Evolutionary conservation across 2,329 filamentous ascomycete species (phyloP), one percentile per base, ranked within the genome.

Genomic region (Emericellopsis cladophorae): DNA sequence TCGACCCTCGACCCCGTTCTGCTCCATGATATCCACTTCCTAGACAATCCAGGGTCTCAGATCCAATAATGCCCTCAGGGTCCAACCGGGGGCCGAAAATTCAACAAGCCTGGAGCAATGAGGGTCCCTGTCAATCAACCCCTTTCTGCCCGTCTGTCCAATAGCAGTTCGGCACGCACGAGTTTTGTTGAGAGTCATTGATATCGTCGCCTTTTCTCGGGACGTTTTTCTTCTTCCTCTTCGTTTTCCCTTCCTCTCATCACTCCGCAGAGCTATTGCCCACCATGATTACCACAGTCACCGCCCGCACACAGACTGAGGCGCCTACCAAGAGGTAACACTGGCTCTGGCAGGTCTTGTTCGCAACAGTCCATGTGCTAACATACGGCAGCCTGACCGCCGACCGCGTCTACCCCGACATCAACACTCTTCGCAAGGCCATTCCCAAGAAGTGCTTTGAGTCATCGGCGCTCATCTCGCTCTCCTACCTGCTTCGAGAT

Each of bases 381-480:
- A 35, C 32, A 9, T 21, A 9, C 18, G 6, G 32, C 32, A 35
- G 32, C n/a, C 32, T 35, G 9, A 15, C 32, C 32, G n/a, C 18
- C 18, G 32, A 35, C n/a, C n/a, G 32, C 9, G n/a, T 21, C 46
- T 63, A 66, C 45, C 67, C 67, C 36, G 66, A 70, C 48, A 67
- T 70, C 49, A 64, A 66, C 52, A 65, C 64, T 37, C 58, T 70
- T 46, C 56, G 63, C 40, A 59, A 68, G 49, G 69, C 74, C 40
- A 79, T 81, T 46, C 76, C 76, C 22, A 58, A 67, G 14, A 67
- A 79, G 53, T 81, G 76, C 65, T 79, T 80, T 59, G 55, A 75
- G 53, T 70, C 72, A 4, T 71, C 71, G 23, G 62, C 67, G 37
- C 46, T 60, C 47, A 66, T 58, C 29, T 77, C 73, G 7, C 58